Conservation (phyloP, 257 asterid genomes). For the Avicennia marina region DNA sequence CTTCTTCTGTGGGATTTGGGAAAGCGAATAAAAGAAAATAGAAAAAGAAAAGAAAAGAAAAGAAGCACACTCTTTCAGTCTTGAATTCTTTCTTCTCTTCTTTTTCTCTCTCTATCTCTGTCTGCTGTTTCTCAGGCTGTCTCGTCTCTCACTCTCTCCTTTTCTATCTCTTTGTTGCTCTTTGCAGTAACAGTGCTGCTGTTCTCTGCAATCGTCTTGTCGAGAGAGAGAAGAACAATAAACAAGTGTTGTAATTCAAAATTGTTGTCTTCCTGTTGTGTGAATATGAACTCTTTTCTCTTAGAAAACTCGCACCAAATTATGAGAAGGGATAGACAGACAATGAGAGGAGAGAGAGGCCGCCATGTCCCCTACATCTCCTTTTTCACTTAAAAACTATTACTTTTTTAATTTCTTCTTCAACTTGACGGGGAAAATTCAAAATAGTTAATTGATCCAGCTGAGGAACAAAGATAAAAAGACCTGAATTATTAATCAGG, state of each 20-base stretch:
- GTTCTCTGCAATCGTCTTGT: conserved; percentile 78
- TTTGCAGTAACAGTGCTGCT: conserved; percentile 39
- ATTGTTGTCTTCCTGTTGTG: conserved; percentile 24
- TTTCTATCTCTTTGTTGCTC: conserved; percentile 26
- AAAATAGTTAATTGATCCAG: conserved; percentile 35
- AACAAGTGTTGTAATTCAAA: conserved; percentile 25
- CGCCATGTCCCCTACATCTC: conserved; percentile 43
- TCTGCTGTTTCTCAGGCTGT: conserved; percentile 55
- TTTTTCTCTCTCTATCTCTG: conserved; percentile 23
- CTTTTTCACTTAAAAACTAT: conserved; percentile 30
- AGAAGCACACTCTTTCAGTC: conserved; percentile 12
- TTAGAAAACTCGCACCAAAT: conserved; percentile 21
- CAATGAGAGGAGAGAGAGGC: conserved; percentile 35
- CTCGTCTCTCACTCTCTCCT: conserved; percentile 28
- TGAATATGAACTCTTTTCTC: neutral
- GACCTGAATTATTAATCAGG: conserved; percentile 35
- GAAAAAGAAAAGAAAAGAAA: neutral
- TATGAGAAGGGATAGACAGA: conserved; percentile 18
- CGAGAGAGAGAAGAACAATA: conserved; percentile 40
- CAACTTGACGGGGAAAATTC: conserved; percentile 40
- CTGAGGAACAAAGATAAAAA: conserved; percentile 42
- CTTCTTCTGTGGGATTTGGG: conserved; percentile 58
- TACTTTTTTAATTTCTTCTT: conserved; percentile 17
- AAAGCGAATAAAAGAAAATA: neutral
- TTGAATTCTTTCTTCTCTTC: conserved; percentile 16